phyloP scores from a whole-genome alignment of 2,329 filamentous ascomycete genomes.

The Botryotinia globosa region DNA sequence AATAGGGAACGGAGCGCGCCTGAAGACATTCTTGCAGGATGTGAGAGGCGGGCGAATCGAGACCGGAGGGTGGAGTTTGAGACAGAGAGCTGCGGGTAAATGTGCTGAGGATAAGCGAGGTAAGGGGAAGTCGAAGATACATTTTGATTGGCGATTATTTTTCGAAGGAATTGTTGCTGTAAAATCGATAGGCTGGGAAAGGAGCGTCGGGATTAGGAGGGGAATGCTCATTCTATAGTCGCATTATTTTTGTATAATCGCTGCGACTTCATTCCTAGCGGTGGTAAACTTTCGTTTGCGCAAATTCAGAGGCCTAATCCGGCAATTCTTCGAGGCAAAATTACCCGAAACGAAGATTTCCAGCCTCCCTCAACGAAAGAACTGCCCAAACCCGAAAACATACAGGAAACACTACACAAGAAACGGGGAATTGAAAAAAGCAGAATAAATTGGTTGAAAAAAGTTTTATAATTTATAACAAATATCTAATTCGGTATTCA shows the following conservation, averaged over 20 bases:
- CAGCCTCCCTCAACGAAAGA: background rate
- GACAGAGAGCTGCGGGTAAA: background rate
- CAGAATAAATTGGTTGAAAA: conserved; percentile 3
- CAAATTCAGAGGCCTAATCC: background rate
- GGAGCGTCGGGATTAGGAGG: background rate
- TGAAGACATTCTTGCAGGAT: conserved; percentile 7
- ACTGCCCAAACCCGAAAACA: background rate
- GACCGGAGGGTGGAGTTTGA: background rate
- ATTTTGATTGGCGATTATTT: background rate
- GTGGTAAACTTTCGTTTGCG: background rate
- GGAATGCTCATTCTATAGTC: conserved; percentile 12
- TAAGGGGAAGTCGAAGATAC: background rate
- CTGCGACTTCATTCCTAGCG: background rate
- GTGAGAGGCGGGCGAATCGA: background rate
- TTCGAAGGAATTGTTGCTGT: background rate
- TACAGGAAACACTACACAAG: too few relatives aligned
- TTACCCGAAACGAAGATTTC: background rate
- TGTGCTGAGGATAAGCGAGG: conserved; percentile 1
- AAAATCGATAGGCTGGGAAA: background rate
- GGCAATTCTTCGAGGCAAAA: background rate
- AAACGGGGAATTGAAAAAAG: too few relatives aligned
- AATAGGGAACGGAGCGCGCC: conserved; percentile 12
- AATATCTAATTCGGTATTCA: background rate
- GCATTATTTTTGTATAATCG: background rate
- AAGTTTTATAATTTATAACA: background rate